Base-by-base conservation (phyloP, 163 green algal species). In the Picocystis sp. region DNA sequence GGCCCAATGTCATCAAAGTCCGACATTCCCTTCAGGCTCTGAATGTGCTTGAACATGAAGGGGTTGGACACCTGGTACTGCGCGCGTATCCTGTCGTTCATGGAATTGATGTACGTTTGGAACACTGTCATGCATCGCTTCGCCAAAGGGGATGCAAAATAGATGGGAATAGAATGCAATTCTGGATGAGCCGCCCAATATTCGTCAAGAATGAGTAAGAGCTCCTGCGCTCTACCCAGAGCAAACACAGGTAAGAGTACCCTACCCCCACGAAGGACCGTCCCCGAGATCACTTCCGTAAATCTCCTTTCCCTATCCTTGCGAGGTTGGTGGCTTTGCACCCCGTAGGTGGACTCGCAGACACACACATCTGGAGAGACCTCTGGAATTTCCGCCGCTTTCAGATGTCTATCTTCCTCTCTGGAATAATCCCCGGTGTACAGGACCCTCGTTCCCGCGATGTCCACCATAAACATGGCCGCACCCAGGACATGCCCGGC, bases 401-500 rank as follows among this genome's bases (percentile, higher is more conserved):
- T 74, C 67, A 98, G 77, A 9, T 50, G 44, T 5, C 51, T 47
- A 42, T 57, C 51, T 42, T 57, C 51, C 22, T 57, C 51, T 3
- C 38, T 23, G 9, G 22, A 51, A 45, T 57, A 60, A 24, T 57
- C 53, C 14, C 53, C 53, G 1, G 86, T 95, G 73, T 95, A 95
- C 25, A 95, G 74, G 55, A 74, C 63, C 22, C 75, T 62, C 74
- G 82, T 75, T 43, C 90, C 89, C 24, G 64, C 79, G 17, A 97
- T 83, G 56, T 93, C 77, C 21, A 96, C 81, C 74, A 86, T 81
- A 72, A 98, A 99, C 91, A 98, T 98, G 41, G 83, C 84, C 17
- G 91, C 91, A 15, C 91, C 91, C 61, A 99, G 69, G 52, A 99
- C 91, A 66, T 99, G 91, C 1, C 91, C 91, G 0, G 91, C 91